These are phyloP conservation scores for Cystobasidium sp. DNA, from an alignment of 1,284 basidiomycete genomes.

Conservation along the genomic window DNA sequence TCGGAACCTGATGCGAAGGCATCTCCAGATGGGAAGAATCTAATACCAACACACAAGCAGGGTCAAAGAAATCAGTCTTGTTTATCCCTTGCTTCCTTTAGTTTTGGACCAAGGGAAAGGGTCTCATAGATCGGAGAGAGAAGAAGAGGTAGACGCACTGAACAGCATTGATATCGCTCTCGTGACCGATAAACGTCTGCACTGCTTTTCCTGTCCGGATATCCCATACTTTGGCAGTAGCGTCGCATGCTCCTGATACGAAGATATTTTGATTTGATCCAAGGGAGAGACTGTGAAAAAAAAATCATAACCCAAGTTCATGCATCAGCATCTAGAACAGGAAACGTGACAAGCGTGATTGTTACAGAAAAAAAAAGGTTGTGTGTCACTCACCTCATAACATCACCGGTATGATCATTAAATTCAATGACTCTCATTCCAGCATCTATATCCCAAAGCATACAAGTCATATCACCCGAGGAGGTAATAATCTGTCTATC, in stretches of 20 bases:
- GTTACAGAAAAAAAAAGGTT: not conserved
- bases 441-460: conserved; percentile 99
- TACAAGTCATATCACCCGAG: conserved; percentile 99
- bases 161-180: conserved; percentile 98
- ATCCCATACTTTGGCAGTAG: conserved; percentile 98
- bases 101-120: not conserved
- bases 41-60: conserved; percentile 56
- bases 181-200: conserved; percentile 97
- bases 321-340: not conserved
- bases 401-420: conserved; percentile 98
- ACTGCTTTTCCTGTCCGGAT: conserved; percentile 94
- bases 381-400: conserved; percentile 79
- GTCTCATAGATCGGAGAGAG: conserved; percentile 5
- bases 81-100: no score
- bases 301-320: not conserved
- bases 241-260: conserved; percentile 97
- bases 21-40: conserved; percentile 99
- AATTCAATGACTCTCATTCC: conserved; percentile 95
- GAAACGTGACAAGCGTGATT: no score
- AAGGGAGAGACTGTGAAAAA: conserved; percentile 74
- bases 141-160: conserved; percentile 67
- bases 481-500: conserved; percentile 97
- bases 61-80: not conserved
- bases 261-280: conserved; percentile 94
- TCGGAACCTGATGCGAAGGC: conserved; percentile 99